Percentiles rank a stretch among this genome's conserved stretches.
phyloP scores from a whole-genome alignment of 805 yeast genomes.

The Suhomyces vadensis region DNA sequence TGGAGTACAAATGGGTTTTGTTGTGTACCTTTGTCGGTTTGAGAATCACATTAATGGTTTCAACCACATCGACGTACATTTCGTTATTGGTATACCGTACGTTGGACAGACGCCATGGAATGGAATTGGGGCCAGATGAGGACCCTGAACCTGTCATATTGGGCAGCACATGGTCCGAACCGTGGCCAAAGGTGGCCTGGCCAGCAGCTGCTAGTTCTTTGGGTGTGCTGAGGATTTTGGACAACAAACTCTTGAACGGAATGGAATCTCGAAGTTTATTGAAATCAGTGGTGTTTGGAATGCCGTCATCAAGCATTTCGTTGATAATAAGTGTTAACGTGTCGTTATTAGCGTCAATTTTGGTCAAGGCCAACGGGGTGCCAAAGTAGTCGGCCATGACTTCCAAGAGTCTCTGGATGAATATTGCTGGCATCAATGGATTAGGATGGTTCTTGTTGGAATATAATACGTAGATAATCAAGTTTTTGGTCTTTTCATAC shows the following conservation, averaged over 20 bases:
- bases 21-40: slow-evolving; percentile 27
- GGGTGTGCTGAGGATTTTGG: slow-evolving; percentile 49
- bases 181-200: slow-evolving; percentile 4
- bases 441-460: slow-evolving; percentile 28
- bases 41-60: slow-evolving; percentile 57
- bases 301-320: slow-evolving; percentile 77
- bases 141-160: not conserved
- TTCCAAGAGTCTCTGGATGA: slow-evolving; percentile 50
- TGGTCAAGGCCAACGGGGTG: slow-evolving; percentile 52
- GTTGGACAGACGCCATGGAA: slow-evolving; percentile 79
- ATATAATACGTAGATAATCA: slow-evolving; percentile 32
- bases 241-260: slow-evolving; percentile 60
- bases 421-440: slow-evolving; percentile 56
- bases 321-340: slow-evolving; percentile 68
- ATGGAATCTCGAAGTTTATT: slow-evolving; percentile 69
- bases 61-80: slow-evolving; percentile 79
- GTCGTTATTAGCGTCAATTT: slow-evolving; percentile 69
- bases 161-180: not conserved
- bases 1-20: slow-evolving; percentile 10
- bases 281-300: slow-evolving; percentile 70
- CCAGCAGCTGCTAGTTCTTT: slow-evolving; percentile 37
- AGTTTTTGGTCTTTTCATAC: slow-evolving; percentile 21
- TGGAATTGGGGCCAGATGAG: slow-evolving; percentile 14
- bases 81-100: slow-evolving; percentile 81
- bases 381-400: slow-evolving; percentile 61